Evolutionary conservation across 257 asterid genomes (phyloP).

Genomic region (Solanum gandarillasii): DNA sequence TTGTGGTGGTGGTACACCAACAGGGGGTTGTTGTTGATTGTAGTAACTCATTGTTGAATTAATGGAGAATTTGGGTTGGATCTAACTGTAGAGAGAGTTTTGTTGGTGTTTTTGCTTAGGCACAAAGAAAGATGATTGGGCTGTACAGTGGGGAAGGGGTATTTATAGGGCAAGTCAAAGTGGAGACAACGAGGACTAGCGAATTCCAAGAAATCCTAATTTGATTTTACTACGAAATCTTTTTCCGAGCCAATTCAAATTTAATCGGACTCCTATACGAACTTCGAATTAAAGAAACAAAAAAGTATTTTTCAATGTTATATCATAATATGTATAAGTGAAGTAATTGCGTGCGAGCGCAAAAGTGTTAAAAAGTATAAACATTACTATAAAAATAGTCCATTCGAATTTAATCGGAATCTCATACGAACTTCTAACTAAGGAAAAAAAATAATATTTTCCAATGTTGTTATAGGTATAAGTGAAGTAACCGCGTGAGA

Average conservation of each 20-base stretch:
- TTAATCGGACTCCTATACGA: not conserved
- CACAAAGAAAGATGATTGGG: not conserved
- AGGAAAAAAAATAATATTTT: not conserved
- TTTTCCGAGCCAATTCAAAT: not conserved
- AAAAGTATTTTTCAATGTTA: not conserved
- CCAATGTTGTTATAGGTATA: not conserved
- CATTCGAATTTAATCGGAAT: too few relatives aligned
- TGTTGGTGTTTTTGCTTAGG: not conserved
- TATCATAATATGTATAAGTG: not conserved
- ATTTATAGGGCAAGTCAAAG: not conserved
- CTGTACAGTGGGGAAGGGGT: not conserved
- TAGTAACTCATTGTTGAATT: slow-evolving; percentile 53
- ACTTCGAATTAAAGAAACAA: too few relatives aligned
- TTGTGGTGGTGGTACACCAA: slow-evolving; percentile 73
- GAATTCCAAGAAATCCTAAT: not conserved
- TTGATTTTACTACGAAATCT: not conserved
- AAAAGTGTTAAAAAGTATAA: not conserved
- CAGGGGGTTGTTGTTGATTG: slow-evolving; percentile 57
- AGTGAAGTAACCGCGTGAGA: not conserved
- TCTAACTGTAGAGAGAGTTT: not conserved
- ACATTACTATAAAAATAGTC: too few relatives aligned
- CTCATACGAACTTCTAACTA: not conserved
- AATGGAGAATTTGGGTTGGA: not conserved
- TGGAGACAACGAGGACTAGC: not conserved
- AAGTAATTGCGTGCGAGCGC: not conserved